Evolutionary conservation across 495 filamentous ascomycete species (phyloP).

Genomic region (Elaphomyces granulatus): DNA sequence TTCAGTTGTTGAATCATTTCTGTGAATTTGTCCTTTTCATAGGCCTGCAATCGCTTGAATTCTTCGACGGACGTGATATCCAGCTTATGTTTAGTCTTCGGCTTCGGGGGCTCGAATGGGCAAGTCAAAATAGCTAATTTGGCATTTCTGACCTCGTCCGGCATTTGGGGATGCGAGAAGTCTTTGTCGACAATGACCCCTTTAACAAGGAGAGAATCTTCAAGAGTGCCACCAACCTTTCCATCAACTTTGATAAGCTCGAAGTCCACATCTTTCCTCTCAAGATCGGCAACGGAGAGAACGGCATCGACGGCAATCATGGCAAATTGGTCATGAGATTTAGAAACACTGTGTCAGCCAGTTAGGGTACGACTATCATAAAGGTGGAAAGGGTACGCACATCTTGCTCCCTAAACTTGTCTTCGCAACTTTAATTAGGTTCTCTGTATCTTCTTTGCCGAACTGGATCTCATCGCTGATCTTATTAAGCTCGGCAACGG

Average conservation of each 20-base stretch:
- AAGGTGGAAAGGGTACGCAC: slow-evolving; percentile 18
- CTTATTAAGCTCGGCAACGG: slow-evolving; percentile 75
- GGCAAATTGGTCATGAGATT: slow-evolving; percentile 95
- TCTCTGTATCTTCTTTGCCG: slow-evolving; percentile 55
- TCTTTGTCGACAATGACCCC: slow-evolving; percentile 99
- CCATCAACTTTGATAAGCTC: slow-evolving; percentile 99
- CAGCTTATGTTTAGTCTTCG: slow-evolving; percentile 99
- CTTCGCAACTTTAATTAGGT: slow-evolving; percentile 84
- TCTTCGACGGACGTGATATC: slow-evolving; percentile 96
- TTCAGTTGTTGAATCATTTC: slow-evolving; percentile 99
- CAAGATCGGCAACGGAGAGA: slow-evolving; percentile 87
- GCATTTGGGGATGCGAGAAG: slow-evolving; percentile 99
- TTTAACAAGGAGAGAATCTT: slow-evolving; percentile 88
- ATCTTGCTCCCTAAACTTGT: slow-evolving; percentile 98
- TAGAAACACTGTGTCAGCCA: slow-evolving; percentile 52
- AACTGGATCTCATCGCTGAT: slow-evolving; percentile 90
- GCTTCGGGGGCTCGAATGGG: slow-evolving; percentile 98
- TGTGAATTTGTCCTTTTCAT: slow-evolving; percentile 88
- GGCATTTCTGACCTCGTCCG: slow-evolving; percentile 78
- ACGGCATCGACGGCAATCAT: slow-evolving; percentile 96
- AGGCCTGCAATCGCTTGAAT: slow-evolving; percentile 90
- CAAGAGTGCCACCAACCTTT: slow-evolving; percentile 90
- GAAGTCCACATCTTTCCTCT: slow-evolving; percentile 96
- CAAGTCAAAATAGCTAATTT: slow-evolving; percentile 97
- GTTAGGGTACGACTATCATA: background rate